phyloP scores from a whole-genome alignment of 208 protist species.

The Wallacemonas sp. region DNA sequence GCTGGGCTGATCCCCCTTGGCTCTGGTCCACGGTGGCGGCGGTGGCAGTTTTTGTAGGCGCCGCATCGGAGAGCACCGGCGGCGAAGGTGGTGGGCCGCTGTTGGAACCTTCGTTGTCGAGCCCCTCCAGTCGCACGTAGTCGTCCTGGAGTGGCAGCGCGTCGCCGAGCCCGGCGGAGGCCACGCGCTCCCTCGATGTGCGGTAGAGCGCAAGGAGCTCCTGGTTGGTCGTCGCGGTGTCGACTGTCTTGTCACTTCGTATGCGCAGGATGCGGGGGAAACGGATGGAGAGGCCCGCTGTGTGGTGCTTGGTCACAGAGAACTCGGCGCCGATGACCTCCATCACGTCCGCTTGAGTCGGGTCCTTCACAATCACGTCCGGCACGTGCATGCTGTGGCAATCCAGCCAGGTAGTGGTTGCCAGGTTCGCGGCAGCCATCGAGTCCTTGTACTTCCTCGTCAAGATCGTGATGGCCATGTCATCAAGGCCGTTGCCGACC shows the following conservation, averaged over 20 bases:
- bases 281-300: constrained; percentile 53
- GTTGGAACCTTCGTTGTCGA: constrained; percentile 11
- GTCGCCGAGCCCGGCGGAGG: constrained; percentile 11
- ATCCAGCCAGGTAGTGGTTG: constrained; percentile 51
- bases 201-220: constrained; percentile 53
- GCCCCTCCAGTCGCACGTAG: constrained; percentile 17
- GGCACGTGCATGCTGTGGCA: constrained; percentile 41
- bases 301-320: constrained; percentile 39
- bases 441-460: constrained; percentile 32
- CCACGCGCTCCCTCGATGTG: constrained; percentile 19
- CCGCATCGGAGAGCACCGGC: neutral
- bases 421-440: constrained; percentile 32
- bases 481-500: constrained; percentile 62
- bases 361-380: constrained; percentile 65
- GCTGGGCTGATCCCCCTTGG: neutral
- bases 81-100: neutral
- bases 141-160: constrained; percentile 18
- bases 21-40: too few species aligned
- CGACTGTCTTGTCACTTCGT: constrained; percentile 64
- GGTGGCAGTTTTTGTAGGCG: neutral
- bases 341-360: constrained; percentile 55
- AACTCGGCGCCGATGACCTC: constrained; percentile 78
- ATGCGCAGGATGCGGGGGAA: constrained; percentile 75
- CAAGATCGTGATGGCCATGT: constrained; percentile 47
- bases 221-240: constrained; percentile 45